Evolutionary conservation across 257 asterid species (phyloP).

Genomic region (Plantago major): DNA sequence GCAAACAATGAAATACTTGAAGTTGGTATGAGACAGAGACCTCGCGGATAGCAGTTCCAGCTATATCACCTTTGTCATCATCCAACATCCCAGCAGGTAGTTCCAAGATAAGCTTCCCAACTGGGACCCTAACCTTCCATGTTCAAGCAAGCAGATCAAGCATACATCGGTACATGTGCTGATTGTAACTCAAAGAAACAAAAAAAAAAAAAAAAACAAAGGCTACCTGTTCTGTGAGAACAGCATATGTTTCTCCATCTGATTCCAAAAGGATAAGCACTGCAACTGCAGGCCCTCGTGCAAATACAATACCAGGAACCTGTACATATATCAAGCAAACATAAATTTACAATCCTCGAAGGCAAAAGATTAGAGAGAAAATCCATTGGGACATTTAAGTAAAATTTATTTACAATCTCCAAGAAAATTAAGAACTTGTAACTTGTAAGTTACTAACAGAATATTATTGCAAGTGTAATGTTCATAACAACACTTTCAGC

Average conservation of each 20-base stretch:
- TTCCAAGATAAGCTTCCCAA: slow-evolving; percentile 87
- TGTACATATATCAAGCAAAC: slow-evolving; percentile 26
- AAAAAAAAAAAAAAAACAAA: slow-evolving; percentile 9
- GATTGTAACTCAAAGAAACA: slow-evolving; percentile 7
- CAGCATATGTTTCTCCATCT: slow-evolving; percentile 82
- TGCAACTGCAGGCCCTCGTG: slow-evolving; percentile 95
- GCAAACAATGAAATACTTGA: not conserved
- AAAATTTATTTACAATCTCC: not conserved
- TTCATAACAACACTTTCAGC: no score
- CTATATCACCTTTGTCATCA: slow-evolving; percentile 82
- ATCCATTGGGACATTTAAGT: slow-evolving; percentile 3
- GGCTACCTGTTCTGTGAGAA: slow-evolving; percentile 84
- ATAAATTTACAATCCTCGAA: slow-evolving; percentile 12
- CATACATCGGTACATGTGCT: slow-evolving; percentile 4
- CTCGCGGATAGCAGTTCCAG: slow-evolving; percentile 95
- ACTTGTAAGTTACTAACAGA: no score
- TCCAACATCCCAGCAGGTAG: slow-evolving; percentile 97
- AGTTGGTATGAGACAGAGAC: slow-evolving; percentile 36
- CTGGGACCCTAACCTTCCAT: slow-evolving; percentile 89
- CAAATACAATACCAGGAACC: slow-evolving; percentile 95
- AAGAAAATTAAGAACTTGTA: no score
- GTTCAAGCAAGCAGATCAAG: slow-evolving; percentile 16
- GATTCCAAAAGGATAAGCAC: slow-evolving; percentile 83
- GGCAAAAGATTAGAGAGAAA: slow-evolving; percentile 14
- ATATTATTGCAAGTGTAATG: no score